These are phyloP conservation scores for Eragrostis nindensis DNA, from an alignment of 176 grass and related monocot species.

Conservation along the genomic window DNA sequence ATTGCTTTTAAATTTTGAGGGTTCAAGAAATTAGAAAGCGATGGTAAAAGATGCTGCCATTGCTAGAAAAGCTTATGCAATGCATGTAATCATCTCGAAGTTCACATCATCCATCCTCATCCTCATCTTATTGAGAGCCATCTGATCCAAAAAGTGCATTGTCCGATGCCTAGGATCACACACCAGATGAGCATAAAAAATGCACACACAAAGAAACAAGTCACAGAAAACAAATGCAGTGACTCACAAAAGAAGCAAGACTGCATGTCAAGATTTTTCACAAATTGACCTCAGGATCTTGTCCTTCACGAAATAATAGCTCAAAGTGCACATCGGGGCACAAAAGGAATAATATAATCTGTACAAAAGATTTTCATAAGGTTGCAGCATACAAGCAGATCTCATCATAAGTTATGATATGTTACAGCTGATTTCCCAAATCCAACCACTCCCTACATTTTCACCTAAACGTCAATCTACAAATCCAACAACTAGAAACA, in stretches of 20 bases:
- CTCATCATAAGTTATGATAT: conserved; percentile 54
- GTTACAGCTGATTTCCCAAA: conserved; percentile 35
- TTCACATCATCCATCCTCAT: conserved; percentile 4
- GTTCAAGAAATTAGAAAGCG: background rate
- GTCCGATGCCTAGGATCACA: conserved; percentile 16
- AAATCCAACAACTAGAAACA: conserved; percentile 12
- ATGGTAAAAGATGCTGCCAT: background rate
- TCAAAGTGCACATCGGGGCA: background rate
- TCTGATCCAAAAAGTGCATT: conserved; percentile 9
- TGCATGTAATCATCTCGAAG: conserved; percentile 28
- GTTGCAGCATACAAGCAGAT: conserved; percentile 34
- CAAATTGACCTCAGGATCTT: background rate
- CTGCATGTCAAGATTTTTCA: background rate
- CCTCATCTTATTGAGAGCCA: background rate
- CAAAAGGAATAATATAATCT: conserved; percentile 18
- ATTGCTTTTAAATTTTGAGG: background rate
- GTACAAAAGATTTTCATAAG: conserved; percentile 30
- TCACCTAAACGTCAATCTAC: conserved; percentile 50
- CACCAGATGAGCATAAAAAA: conserved; percentile 15
- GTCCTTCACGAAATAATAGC: conserved; percentile 10
- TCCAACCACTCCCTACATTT: conserved; percentile 37
- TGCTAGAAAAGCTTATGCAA: background rate
- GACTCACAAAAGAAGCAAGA: background rate
- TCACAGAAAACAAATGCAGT: background rate
- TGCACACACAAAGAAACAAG: background rate